Evolutionary conservation across 1,139 yeast species (phyloP).

Genomic region (Yamadazyma pseudoaaseri): DNA sequence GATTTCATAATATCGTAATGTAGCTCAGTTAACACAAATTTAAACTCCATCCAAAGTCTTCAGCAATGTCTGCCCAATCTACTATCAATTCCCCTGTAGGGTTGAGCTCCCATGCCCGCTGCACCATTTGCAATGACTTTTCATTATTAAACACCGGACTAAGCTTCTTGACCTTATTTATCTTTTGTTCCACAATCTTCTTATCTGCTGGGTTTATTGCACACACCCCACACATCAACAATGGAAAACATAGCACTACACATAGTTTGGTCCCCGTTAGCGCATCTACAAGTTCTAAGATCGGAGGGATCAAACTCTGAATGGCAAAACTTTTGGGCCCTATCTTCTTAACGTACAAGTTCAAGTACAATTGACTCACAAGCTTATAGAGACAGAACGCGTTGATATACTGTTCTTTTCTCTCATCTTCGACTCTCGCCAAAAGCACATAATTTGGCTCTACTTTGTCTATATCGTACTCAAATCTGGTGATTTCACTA

Average conservation of each 20-base stretch:
- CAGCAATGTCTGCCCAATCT: conserved; percentile 32
- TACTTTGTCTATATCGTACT: conserved; percentile 6
- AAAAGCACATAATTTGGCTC: conserved; percentile 10
- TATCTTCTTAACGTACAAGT: conserved; percentile 9
- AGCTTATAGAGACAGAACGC: conserved; percentile 5
- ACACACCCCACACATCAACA: conserved; percentile 27
- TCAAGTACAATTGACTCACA: conserved; percentile 5
- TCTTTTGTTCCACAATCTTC: conserved; percentile 7
- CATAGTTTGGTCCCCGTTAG: conserved; percentile 8
- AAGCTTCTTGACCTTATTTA: conserved; percentile 12
- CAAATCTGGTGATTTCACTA: conserved; percentile 4
- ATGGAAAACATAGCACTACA: conserved; percentile 15
- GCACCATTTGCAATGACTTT: conserved; percentile 19
- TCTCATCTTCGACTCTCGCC: conserved; percentile 5
- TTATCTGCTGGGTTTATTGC: conserved; percentile 20
- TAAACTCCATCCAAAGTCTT: conserved; percentile 29
- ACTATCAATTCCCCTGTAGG: conserved; percentile 20
- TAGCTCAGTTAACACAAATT: conserved; percentile 20
- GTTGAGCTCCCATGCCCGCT: conserved; percentile 28
- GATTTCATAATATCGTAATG: conserved; percentile 7
- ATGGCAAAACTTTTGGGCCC: conserved; percentile 9
- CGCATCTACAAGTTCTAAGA: conserved; percentile 8
- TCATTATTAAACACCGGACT: conserved; percentile 24
- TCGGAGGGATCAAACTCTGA: conserved; percentile 8
- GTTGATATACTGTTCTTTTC: conserved; percentile 6